phyloP scores from a whole-genome alignment of 1,284 basidiomycete genomes.

The Trichosporon coremiiforme region DNA sequence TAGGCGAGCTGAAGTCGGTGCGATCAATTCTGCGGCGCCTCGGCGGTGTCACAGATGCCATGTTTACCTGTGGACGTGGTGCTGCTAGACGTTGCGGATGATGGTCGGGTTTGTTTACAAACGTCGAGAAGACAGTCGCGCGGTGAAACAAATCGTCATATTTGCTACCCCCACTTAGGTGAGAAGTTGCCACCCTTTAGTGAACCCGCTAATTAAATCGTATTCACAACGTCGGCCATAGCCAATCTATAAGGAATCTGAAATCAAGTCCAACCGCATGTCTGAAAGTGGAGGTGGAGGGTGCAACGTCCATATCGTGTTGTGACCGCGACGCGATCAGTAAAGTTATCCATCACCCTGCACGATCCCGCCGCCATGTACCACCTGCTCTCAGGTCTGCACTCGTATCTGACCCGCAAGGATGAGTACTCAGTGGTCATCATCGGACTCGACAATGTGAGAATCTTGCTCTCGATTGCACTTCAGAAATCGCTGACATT shows the following conservation, averaged over 20 bases:
- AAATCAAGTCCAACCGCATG: too few relatives aligned
- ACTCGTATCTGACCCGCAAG: conserved; percentile 85
- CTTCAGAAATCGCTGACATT: neutral
- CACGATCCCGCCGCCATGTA: conserved; percentile 63
- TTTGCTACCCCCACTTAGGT: neutral
- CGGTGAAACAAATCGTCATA: neutral
- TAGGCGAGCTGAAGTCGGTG: conserved; percentile 13
- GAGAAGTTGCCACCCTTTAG: neutral
- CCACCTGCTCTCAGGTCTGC: conserved; percentile 83
- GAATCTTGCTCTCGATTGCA: conserved; percentile 12
- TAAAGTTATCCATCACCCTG: neutral
- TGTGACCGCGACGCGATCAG: neutral
- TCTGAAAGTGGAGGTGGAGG: conserved; percentile 13
- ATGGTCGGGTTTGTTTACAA: neutral
- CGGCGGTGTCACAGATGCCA: conserved; percentile 3
- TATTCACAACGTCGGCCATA: too few relatives aligned
- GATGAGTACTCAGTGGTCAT: conserved; percentile 93
- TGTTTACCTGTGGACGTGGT: neutral
- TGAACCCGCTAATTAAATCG: too few relatives aligned
- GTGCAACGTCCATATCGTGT: neutral
- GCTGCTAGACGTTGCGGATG: neutral
- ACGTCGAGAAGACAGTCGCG: conserved; percentile 1
- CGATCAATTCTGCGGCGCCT: conserved; percentile 5
- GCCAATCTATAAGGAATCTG: too few relatives aligned
- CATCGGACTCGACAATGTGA: conserved; percentile 65